These are phyloP conservation scores for Diversispora eburnea DNA, from an alignment of 192 early-diverging fungal genomes.

Conservation along the genomic window DNA sequence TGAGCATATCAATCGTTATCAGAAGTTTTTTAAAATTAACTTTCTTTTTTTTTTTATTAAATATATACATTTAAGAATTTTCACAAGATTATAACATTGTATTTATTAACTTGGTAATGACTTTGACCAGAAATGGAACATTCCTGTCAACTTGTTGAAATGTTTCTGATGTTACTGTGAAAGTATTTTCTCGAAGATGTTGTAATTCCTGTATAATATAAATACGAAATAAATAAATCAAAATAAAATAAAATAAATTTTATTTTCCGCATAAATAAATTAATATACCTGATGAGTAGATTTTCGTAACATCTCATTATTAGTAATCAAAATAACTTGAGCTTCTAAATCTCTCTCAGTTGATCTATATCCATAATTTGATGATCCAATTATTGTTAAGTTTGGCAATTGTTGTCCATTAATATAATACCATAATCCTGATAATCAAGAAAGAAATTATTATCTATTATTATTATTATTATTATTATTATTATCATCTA, in stretches of 20 bases:
- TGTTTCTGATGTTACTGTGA: slow-evolving; percentile 46
- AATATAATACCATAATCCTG: slow-evolving; percentile 75
- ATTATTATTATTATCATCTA: too few relatives aligned
- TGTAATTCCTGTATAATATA: slow-evolving; percentile 47
- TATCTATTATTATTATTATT: too few relatives aligned
- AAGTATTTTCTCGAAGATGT: slow-evolving; percentile 41
- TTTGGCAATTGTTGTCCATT: slow-evolving; percentile 52
- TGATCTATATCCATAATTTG: slow-evolving; percentile 91
- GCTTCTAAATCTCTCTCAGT: slow-evolving; percentile 89
- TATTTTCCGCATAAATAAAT: background rate
- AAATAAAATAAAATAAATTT: background rate
- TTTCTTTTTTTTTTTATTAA: too few relatives aligned
- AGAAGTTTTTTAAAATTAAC: too few relatives aligned
- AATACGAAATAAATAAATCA: background rate
- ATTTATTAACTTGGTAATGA: slow-evolving; percentile 53
- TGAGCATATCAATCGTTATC: too few relatives aligned
- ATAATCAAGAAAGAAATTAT: too few relatives aligned
- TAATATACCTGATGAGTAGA: slow-evolving; percentile 52
- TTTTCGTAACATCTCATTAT: slow-evolving; percentile 48
- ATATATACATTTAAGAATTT: too few relatives aligned
- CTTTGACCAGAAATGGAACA: slow-evolving; percentile 50
- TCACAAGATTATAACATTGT: slow-evolving; percentile 51
- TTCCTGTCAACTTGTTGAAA: slow-evolving; percentile 49
- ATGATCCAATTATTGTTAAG: slow-evolving; percentile 85
- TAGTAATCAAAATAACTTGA: slow-evolving; percentile 74